Evolutionary conservation across 164 flowering plant species (phyloP).

Genomic region (Vitis cinerea): DNA sequence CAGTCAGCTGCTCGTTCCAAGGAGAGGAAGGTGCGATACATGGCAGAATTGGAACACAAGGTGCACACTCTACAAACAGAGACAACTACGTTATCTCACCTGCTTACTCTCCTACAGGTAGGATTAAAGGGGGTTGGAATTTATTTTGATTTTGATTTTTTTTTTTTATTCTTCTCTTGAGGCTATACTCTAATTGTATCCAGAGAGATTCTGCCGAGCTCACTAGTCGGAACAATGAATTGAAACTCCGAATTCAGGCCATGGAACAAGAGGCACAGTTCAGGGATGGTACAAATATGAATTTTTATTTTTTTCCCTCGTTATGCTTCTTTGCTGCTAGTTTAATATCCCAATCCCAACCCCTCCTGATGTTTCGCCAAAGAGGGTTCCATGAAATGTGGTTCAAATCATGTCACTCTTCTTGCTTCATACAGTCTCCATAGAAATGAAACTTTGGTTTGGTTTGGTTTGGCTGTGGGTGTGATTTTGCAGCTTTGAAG

Average conservation of each 20-base stretch:
- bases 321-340: neutral
- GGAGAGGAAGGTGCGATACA: constrained; percentile 34
- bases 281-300: constrained; percentile 43
- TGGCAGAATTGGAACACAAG: constrained; percentile 37
- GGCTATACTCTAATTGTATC: neutral
- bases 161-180: neutral
- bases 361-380: neutral
- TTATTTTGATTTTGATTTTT: neutral
- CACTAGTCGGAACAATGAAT: constrained; percentile 54
- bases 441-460: no score
- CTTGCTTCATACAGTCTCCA: no score
- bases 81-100: constrained; percentile 40
- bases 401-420: neutral
- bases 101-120: constrained; percentile 37
- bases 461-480: no score
- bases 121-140: neutral
- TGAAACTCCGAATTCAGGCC: constrained; percentile 64
- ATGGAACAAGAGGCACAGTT: constrained; percentile 70
- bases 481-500: constrained; percentile 47
- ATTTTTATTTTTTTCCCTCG: neutral
- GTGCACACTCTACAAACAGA: constrained; percentile 39
- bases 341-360: neutral
- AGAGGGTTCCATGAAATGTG: neutral
- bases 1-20: constrained; percentile 46
- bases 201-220: constrained; percentile 62